A percentile compares a stretch with the other conserved stretches of the same genome.
These are phyloP conservation scores for Brassica balearica DNA, from an alignment of 441 rosid species.

Conservation along the genomic window DNA sequence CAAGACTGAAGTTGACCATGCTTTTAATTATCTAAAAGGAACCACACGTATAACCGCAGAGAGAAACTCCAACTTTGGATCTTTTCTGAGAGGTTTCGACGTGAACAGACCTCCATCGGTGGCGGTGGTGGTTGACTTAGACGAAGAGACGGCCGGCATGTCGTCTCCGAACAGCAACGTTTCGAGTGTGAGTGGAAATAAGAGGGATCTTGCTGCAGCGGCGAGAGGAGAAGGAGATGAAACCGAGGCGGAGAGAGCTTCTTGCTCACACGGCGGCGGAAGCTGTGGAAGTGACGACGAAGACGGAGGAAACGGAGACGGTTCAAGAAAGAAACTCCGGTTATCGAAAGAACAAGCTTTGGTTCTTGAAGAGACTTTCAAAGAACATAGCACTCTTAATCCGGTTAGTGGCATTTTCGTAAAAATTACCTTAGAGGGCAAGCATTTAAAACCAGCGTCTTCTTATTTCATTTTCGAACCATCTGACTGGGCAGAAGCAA, in stretches of 20 bases:
- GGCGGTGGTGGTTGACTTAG: conserved; percentile 47
- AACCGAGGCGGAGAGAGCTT: conserved; percentile 65
- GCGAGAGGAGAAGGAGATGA: conserved; percentile 46
- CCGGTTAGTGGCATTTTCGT: conserved; percentile 63
- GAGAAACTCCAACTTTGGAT: conserved; percentile 48
- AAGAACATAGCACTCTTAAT: conserved; percentile 76
- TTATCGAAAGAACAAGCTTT: conserved; percentile 55
- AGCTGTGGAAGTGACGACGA: conserved; percentile 40
- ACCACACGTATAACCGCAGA: conserved; percentile 23
- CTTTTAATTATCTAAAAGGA: conserved; percentile 2
- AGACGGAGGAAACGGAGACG: conserved; percentile 39
- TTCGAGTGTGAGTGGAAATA: conserved; percentile 74
- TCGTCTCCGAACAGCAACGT: conserved; percentile 86
- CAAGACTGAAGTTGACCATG: not conserved
- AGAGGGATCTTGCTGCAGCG: conserved; percentile 67
- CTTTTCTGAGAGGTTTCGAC: conserved; percentile 62
- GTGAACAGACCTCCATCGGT: conserved; percentile 58
- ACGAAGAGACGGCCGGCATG: conserved; percentile 66
- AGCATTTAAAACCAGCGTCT: too few species aligned
- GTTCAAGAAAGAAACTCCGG: conserved; percentile 38
- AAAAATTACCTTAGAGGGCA: not conserved
- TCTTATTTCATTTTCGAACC: not conserved
- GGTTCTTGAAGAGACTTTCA: conserved; percentile 78
- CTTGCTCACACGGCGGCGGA: conserved; percentile 51
- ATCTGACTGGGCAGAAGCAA: conserved; percentile 60